Evolutionary conservation across 345 rosid genomes (phyloP), one percentile per base, ranked within the genome.

Genomic region (Cochlearia excelsa): DNA sequence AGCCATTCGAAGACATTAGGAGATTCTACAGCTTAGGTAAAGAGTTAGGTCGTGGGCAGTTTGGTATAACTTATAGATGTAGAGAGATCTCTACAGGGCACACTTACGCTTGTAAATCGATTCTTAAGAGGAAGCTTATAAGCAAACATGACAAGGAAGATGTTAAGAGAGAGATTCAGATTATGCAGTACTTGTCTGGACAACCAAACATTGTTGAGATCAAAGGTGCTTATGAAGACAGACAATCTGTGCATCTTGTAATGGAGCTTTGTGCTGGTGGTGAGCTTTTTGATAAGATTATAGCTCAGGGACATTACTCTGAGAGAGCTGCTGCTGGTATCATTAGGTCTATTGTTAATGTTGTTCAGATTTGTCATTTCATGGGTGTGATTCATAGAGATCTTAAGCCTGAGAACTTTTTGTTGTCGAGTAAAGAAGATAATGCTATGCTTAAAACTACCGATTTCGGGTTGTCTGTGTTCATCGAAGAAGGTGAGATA

Each of bases 301-400:
- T 26, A 7, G 39, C n/a, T 51, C 28, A 33, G 28, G 7, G 40
- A 3, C 23, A 51, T 33, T 41, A 41, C 45, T 34, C 40, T 5
- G 57, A 37, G 42, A 23, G 8, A 23, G 57, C 38, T 52, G 11
- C 30, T 52, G 43, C 26, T 52, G 57, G 28, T 33, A 34, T 52
- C 44, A 54, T 54, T 29, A 54, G 46, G 23, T 41, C 29, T 30
- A 26, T 53, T 53, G 59, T 38, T 45, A 86, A 83, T 63, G 84
- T 80, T 57, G 90, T 86, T 3, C 78, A 80, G 26, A 69, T 72
- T 51, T 83, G 89, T 65, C 94, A 83, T 73, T 80, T 81, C 63
- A 81, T 81, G 88, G 94, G 94, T 30, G 85, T 83, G 35, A 57
- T 86, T 74, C 93, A 86, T 56, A 72, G 89, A 11, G 84, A 85